A percentile compares a stretch with the other conserved stretches of the same genome.
These are phyloP conservation scores for Cardiospermum halicacabum DNA, from an alignment of 345 rosid genomes.

Conservation along the genomic window DNA sequence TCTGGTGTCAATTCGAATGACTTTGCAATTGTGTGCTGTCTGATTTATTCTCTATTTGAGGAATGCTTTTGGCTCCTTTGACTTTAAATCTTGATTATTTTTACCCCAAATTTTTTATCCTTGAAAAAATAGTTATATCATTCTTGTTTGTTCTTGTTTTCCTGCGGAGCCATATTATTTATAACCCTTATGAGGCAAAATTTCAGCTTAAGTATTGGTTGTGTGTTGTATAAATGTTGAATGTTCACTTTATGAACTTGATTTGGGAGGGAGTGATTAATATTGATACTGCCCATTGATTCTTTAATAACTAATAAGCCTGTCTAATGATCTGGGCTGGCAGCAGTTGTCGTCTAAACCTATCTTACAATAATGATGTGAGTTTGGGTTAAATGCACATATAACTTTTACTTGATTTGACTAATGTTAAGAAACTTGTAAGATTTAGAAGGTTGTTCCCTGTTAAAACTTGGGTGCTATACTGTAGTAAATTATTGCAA, in stretches of 20 bases:
- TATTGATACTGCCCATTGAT: background rate
- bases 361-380: no score
- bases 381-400: no score
- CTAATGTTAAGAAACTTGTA: no score
- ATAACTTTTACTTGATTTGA: no score
- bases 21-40: conserved; percentile 18
- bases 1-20: conserved; percentile 30
- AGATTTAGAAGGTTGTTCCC: no score
- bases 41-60: conserved; percentile 40
- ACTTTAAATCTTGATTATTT: background rate
- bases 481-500: no score
- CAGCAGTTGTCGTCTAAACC: no score
- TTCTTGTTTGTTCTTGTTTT: background rate
- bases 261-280: background rate
- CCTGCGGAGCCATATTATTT: background rate
- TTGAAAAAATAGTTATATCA: no score
- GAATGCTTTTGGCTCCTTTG: background rate
- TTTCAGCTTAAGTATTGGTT: background rate
- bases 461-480: no score
- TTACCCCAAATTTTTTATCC: background rate
- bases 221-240: background rate
- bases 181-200: background rate
- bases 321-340: background rate
- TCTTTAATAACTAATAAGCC: background rate
- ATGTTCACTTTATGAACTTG: background rate